phyloP scores from a whole-genome alignment of 805 yeast species.

The Saccharomycopsis babjevae region DNA sequence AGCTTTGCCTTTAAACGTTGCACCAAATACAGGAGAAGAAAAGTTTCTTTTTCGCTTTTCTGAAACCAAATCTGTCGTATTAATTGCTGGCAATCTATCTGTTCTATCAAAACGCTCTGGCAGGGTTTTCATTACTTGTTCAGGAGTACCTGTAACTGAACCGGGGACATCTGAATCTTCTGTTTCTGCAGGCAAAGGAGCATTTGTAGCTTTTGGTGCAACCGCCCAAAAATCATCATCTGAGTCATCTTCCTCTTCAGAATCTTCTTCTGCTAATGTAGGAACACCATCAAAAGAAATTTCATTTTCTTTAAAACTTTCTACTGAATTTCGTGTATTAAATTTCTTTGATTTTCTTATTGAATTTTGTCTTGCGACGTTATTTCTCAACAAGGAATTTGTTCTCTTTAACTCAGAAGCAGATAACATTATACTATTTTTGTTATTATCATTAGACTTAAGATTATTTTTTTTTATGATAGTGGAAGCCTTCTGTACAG shows the following conservation, averaged over 20 bases:
- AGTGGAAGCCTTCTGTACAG: neutral
- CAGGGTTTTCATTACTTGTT: neutral
- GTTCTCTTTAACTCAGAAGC: constrained; percentile 6
- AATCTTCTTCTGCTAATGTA: constrained; percentile 27
- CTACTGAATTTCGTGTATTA: constrained; percentile 24
- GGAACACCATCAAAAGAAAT: constrained; percentile 74
- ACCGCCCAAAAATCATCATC: constrained; percentile 56
- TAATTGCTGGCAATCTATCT: constrained; percentile 8
- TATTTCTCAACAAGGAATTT: constrained; percentile 2
- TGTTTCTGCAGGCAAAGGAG: neutral
- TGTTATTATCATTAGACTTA: neutral
- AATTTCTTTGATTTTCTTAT: constrained; percentile 15
- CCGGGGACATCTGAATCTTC: constrained; percentile 1
- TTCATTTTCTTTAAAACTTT: constrained; percentile 56
- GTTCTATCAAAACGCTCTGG: constrained; percentile 20
- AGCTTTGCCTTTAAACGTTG: neutral
- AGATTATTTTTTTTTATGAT: neutral
- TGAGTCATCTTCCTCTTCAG: constrained; percentile 27
- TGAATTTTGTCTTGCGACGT: neutral
- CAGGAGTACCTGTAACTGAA: neutral
- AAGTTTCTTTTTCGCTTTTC: constrained; percentile 2
- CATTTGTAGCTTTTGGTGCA: constrained; percentile 23
- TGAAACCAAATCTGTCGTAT: neutral
- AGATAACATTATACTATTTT: neutral
- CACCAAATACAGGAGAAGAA: neutral